Percentiles rank a stretch among this genome's conserved stretches.
Conservation (phyloP, 78 protist species). For the Mastigamoeba balamuthi region DNA sequence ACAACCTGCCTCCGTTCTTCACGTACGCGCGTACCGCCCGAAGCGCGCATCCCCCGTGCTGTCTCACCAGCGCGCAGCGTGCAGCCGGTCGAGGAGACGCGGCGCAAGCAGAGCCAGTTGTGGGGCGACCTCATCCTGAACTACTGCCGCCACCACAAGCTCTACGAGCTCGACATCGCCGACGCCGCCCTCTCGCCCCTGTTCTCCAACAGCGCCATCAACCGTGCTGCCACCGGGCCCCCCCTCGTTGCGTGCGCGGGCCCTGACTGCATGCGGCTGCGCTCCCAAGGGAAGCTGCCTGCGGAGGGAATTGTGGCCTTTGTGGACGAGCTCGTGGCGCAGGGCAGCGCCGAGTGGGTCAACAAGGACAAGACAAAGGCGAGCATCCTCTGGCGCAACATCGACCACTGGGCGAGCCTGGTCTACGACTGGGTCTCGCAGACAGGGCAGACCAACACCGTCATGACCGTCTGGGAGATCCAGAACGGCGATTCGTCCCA, state of each 20-base stretch:
- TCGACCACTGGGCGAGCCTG: constrained; percentile 45
- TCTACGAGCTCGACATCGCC: constrained; percentile 27
- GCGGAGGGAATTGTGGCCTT: constrained; percentile 3
- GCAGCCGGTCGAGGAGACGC: constrained; percentile 42
- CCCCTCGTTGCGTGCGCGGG: neutral
- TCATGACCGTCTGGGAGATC: constrained; percentile 49
- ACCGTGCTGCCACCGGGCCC: no score
- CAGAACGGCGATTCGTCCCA: constrained; percentile 47
- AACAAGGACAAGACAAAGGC: constrained; percentile 24
- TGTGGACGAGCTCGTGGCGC: constrained; percentile 28
- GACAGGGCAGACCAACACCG: constrained; percentile 16
- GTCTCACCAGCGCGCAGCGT: neutral
- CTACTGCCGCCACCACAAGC: constrained; percentile 20
- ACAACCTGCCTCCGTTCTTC: constrained; percentile 38
- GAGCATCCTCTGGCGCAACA: constrained; percentile 44
- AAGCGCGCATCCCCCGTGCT: neutral
- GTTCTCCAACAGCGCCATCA: neutral
- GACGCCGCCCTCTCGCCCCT: constrained; percentile 8
- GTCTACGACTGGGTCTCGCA: constrained; percentile 47
- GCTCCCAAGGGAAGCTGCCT: constrained; percentile 18
- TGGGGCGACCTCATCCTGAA: constrained; percentile 38
- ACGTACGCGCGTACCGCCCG: constrained; percentile 1
- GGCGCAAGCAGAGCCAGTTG: constrained; percentile 39
- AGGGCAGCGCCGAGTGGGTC: constrained; percentile 51
- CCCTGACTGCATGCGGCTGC: neutral